These are phyloP conservation scores for Hypseocharis bilobata DNA, from an alignment of 441 rosid genomes.

Conservation along the genomic window DNA sequence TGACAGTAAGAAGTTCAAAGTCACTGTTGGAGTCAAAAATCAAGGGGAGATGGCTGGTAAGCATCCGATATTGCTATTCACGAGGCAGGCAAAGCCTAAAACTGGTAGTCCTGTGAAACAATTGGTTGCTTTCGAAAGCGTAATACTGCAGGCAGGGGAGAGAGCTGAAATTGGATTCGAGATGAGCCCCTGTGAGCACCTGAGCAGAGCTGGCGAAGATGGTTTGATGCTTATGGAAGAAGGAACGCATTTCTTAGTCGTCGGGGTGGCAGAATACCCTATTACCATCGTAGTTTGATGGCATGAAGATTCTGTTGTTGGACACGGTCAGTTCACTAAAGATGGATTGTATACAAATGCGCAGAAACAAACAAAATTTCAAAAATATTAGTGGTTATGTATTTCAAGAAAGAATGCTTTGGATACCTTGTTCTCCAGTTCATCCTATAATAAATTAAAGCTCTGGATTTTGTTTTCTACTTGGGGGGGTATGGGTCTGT, in stretches of 20 bases:
- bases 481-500: no score
- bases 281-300: conserved; percentile 34
- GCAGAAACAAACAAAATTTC: no score
- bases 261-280: conserved; percentile 53
- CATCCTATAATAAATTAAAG: no score
- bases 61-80: conserved; percentile 62
- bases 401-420: no score
- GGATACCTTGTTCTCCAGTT: no score
- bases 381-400: no score
- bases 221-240: conserved; percentile 61
- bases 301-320: not conserved
- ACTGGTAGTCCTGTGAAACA: conserved; percentile 50
- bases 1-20: conserved; percentile 32
- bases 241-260: conserved; percentile 53
- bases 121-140: conserved; percentile 52
- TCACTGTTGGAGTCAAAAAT: conserved; percentile 42
- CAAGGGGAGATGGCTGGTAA: conserved; percentile 60
- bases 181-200: conserved; percentile 52
- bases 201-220: conserved; percentile 52
- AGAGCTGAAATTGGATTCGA: conserved; percentile 42
- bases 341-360: not conserved
- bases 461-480: no score
- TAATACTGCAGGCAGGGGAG: conserved; percentile 44
- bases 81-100: conserved; percentile 32
- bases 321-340: no score